phyloP scores from a whole-genome alignment of 2,329 filamentous ascomycete genomes.

The Delphinella strobiligena region DNA sequence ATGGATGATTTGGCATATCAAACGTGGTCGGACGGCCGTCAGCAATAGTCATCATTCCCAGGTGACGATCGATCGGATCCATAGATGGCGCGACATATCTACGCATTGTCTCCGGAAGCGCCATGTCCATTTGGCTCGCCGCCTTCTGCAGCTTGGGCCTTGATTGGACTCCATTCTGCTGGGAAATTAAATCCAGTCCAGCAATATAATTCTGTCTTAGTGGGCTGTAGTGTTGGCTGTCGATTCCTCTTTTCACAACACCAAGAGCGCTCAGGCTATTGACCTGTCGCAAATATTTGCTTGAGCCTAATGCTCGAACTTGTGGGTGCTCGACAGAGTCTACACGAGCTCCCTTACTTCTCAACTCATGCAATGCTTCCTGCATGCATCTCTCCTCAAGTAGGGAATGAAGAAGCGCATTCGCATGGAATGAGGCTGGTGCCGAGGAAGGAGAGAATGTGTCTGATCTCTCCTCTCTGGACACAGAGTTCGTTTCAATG shows the following conservation, averaged over 20 bases:
- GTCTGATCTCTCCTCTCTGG: neutral
- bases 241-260: slow-evolving; percentile 25
- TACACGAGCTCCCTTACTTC: slow-evolving; percentile 12
- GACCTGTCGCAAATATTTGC: slow-evolving; percentile 27
- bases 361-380: slow-evolving; percentile 26
- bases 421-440: slow-evolving; percentile 11
- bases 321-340: slow-evolving; percentile 21
- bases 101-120: slow-evolving; percentile 7
- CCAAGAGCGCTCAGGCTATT: slow-evolving; percentile 23
- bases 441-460: neutral
- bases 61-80: neutral
- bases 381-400: slow-evolving; percentile 31
- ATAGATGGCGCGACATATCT: slow-evolving; percentile 5
- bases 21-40: neutral
- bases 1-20: slow-evolving; percentile 10
- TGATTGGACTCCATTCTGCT: slow-evolving; percentile 3
- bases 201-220: slow-evolving; percentile 25
- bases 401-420: slow-evolving; percentile 32
- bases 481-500: neutral
- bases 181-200: slow-evolving; percentile 22
- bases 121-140: neutral
- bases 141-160: slow-evolving; percentile 1
- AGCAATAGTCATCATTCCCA: slow-evolving; percentile 1
- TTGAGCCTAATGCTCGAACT: slow-evolving; percentile 23
- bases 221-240: slow-evolving; percentile 21